These are phyloP conservation scores for Bassia scoparia DNA, from an alignment of 148 eudicot species.

Conservation along the genomic window DNA sequence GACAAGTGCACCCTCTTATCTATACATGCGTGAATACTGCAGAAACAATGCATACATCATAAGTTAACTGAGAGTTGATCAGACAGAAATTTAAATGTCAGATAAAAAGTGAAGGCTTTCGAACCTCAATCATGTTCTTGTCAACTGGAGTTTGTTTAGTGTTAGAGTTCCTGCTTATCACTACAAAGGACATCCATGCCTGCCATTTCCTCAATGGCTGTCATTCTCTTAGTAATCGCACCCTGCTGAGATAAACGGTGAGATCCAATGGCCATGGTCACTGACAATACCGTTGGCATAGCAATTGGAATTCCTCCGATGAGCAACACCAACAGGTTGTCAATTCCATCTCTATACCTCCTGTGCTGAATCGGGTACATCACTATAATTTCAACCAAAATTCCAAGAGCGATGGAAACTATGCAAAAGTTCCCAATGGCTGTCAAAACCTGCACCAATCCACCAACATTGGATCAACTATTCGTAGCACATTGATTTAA, in stretches of 20 bases:
- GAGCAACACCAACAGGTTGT: conserved; percentile 70
- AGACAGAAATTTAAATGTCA: not conserved
- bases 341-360: conserved; percentile 69
- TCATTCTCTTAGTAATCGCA: conserved; percentile 88
- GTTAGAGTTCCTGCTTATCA: conserved; percentile 88
- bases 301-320: conserved; percentile 91
- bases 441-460: conserved; percentile 53
- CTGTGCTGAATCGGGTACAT: conserved; percentile 80
- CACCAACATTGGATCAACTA: not conserved
- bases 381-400: conserved; percentile 58
- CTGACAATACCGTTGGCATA: conserved; percentile 85
- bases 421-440: conserved; percentile 88
- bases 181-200: conserved; percentile 94
- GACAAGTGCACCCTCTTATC: conserved; percentile 50
- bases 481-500: not conserved
- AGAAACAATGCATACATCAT: conserved; percentile 3
- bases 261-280: conserved; percentile 88
- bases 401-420: conserved; percentile 59
- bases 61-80: not conserved
- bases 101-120: not conserved
- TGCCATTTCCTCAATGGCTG: conserved; percentile 90
- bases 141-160: conserved; percentile 76
- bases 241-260: conserved; percentile 78
- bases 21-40: conserved; percentile 44
- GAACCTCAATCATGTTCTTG: conserved; percentile 58